phyloP scores from a whole-genome alignment of 768 basidiomycete genomes.

The Hygrophoropsis aurantiaca region DNA sequence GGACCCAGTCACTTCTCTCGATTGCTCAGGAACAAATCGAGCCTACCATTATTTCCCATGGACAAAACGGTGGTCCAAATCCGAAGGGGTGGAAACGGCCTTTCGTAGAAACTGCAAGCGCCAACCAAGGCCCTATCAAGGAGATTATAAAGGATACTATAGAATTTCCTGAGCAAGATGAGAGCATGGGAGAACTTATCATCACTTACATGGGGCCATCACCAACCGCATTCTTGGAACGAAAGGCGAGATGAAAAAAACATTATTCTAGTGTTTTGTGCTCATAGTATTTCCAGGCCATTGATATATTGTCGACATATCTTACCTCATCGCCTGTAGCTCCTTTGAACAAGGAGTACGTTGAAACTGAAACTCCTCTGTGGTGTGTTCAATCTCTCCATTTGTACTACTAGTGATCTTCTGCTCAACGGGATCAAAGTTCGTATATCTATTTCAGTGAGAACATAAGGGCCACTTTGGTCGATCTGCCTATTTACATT shows the following conservation, averaged over 20 bases:
- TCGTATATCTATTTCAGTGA: constrained; percentile 86
- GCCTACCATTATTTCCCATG: constrained; percentile 74
- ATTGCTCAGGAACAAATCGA: constrained; percentile 85
- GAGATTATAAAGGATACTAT: constrained; percentile 61
- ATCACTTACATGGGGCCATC: constrained; percentile 81
- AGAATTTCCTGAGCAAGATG: constrained; percentile 96
- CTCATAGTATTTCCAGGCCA: constrained; percentile 46
- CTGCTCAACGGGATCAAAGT: constrained; percentile 36
- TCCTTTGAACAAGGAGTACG: constrained; percentile 85
- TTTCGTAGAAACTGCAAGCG: constrained; percentile 85
- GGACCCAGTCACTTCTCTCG: constrained; percentile 71
- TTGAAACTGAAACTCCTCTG: constrained; percentile 87
- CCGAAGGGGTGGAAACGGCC: constrained; percentile 91
- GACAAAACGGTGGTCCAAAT: constrained; percentile 64
- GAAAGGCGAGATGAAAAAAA: constrained; percentile 47
- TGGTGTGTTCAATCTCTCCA: constrained; percentile 51
- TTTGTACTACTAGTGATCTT: background rate
- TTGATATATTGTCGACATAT: constrained; percentile 86
- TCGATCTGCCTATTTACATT: constrained; percentile 75
- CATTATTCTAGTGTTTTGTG: background rate
- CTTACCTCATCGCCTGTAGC: constrained; percentile 83
- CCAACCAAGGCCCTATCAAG: constrained; percentile 52
- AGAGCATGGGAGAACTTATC: constrained; percentile 86
- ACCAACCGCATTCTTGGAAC: constrained; percentile 66
- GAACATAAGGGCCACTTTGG: constrained; percentile 67